phyloP scores from a whole-genome alignment of 192 early-diverging fungal species.

The Coemansia sp. region DNA sequence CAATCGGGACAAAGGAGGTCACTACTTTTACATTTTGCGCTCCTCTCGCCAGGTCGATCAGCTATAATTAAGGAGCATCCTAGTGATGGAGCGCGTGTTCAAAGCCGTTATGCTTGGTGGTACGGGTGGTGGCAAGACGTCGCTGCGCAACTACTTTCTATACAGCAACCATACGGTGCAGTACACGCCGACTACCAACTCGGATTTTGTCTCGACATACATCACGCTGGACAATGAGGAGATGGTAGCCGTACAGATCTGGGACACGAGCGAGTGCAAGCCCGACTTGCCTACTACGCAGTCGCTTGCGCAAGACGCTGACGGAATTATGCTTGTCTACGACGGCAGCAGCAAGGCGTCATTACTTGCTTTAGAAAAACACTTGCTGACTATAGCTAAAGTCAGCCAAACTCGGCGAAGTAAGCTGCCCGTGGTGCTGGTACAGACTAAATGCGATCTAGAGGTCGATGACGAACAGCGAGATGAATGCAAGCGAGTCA shows the following conservation, averaged over 20 bases:
- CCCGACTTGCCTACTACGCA: conserved; percentile 18
- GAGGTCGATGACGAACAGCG: not conserved
- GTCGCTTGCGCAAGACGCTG: conserved; percentile 44
- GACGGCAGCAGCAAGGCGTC: conserved; percentile 16
- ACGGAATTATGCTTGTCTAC: conserved; percentile 41
- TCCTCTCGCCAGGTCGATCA: not conserved
- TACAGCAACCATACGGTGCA: conserved; percentile 38
- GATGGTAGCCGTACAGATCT: conserved; percentile 44
- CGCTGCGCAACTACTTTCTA: conserved; percentile 47
- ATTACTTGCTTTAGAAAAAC: conserved; percentile 14
- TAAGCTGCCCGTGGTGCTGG: conserved; percentile 19
- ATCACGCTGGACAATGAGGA: conserved; percentile 20
- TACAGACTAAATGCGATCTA: conserved; percentile 31
- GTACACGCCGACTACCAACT: conserved; percentile 28
- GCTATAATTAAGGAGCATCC: not conserved
- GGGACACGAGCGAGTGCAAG: conserved; percentile 41
- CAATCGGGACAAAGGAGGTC: not conserved
- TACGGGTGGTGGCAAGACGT: conserved; percentile 41
- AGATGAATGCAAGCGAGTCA: conserved; percentile 9
- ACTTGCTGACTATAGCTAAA: not conserved
- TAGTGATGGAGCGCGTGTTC: conserved; percentile 27
- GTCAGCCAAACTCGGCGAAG: not conserved
- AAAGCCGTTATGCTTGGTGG: conserved; percentile 49
- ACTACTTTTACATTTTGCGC: not conserved
- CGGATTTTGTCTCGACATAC: conserved; percentile 52